Base-by-base conservation (phyloP, 2,329 filamentous ascomycete species). In the Fusarium sp. region DNA sequence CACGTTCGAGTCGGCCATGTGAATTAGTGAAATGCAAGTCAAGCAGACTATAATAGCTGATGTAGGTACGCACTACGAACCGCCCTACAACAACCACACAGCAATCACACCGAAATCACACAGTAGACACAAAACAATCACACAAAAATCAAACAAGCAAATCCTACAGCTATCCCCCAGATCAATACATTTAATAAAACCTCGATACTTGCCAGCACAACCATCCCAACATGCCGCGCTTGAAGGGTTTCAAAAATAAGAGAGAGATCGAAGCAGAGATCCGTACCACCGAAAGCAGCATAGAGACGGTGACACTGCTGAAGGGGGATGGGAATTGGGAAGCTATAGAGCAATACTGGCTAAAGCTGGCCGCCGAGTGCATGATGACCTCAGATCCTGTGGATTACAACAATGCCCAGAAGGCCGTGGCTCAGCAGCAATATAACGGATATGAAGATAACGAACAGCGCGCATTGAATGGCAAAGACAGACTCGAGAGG, bases 11-110 rank as follows among this genome's bases (percentile, higher is more conserved):
- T 8, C 11, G 10, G 4, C 21, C 15, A n/a, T 23, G 16, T 49
- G 46, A 33, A 33, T 19, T 16, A 19, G 46, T 10, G 3, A 23
- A 33, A 19, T 14, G 8, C 4, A 23, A 31, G 8, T 4, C 46
- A 10, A 31, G 8, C 3, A 33, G 46, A 7, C 29, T 33, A 49
- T 33, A 33, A 33, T 23, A 49, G n/a, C 16, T 33, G 21, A 16
- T 7, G 3, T 10, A 10, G 21, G 21, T 33, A 2, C 27, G 16
- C 3, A 18, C 21, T 14, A 23, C 3, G 0, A 31, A 0, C 7
- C 9, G 5, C 3, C 7, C 5, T 21, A 21, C 25, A 21, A 27
- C 38, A 21, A 12, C 11, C 37, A 39, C 37, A 39, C 1, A 5
- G 4, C 38, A n/a, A 5, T n/a, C 21, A 9, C 1, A n/a, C 8